Base-by-base conservation (phyloP, 2,329 filamentous ascomycete genomes). In the Aureobasidium mangrovei region DNA sequence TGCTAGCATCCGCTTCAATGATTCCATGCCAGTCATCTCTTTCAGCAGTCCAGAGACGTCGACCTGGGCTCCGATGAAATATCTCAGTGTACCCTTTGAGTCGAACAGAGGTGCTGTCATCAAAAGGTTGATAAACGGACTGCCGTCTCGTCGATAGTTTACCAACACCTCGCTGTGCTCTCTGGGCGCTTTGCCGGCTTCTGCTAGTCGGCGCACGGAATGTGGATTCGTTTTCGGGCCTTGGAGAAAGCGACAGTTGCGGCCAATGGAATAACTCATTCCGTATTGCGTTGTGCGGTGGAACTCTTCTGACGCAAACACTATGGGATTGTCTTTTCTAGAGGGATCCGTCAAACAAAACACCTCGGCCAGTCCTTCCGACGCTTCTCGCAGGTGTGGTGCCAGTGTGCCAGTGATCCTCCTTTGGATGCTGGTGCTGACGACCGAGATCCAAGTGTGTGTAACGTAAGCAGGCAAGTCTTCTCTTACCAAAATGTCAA, bases 201-300 rank as follows among this genome's bases (percentile, higher is more conserved):
- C 78, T 32, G 78, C 74, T 8, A 91, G 72, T 52, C 87, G 75
- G 53, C 74, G 69, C 0, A 86, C 74, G 48, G 82, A 85, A 57
- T 78, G 76, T 0, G 73, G 74, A 59, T 84, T 85, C 4, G 86
- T 89, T 61, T 79, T 80, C 0, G 85, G 85, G 0, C 87, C 86
- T 65, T 90, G 86, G 1, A 91, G 76, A 62, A 91, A 90, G 6
- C 86, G 81, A 61, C 86, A 90, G 59, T 91, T 91, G 32, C 84
- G 80, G 0, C 86, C 86, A 18, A 91, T 78, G 3, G 83, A 79
- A 64, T 90, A 88, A 54, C 76, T 77, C 70, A 86, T 81, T 3
- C 84, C 84, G 63, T 89, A 90, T 60, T 89, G 84, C 0, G 85
- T 89, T 4, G 84, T 86, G 45, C 80, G 77, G 60, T 87, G 79